Evolutionary conservation across 257 asterid genomes (phyloP).

Genomic region (Nicotiana benthamiana): DNA sequence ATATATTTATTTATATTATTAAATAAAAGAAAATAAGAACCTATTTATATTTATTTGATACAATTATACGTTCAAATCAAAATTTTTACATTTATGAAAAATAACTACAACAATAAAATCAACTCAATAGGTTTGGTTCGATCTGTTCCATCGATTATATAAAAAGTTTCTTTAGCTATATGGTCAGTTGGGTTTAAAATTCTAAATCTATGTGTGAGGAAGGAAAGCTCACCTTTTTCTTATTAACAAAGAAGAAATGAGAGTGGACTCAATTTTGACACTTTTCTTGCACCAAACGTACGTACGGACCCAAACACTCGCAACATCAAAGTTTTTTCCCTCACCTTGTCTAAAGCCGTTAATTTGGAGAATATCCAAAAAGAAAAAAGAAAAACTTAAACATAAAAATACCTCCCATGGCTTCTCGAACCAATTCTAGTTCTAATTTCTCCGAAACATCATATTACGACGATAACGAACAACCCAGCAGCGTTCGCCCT

Average conservation of each 20-base stretch:
- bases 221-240: not conserved
- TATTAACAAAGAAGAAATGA: not conserved
- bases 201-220: not conserved
- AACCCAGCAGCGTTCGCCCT: not conserved
- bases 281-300: not conserved
- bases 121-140: no score
- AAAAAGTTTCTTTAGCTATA: no score
- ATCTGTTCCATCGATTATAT: no score
- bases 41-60: no score
- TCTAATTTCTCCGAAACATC: not conserved
- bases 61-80: no score
- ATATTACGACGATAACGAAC: not conserved
- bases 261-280: not conserved
- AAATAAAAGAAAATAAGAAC: no score
- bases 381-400: not conserved
- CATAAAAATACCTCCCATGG: not conserved
- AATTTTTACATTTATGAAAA: no score
- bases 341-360: not conserved
- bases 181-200: not conserved
- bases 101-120: no score
- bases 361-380: not conserved
- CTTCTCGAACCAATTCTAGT: constrained; percentile 1
- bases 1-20: no score
- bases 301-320: not conserved
- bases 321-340: not conserved